These are phyloP conservation scores for Penicillium macrosclerotiorum DNA, from an alignment of 495 filamentous ascomycete species.

Conservation along the genomic window DNA sequence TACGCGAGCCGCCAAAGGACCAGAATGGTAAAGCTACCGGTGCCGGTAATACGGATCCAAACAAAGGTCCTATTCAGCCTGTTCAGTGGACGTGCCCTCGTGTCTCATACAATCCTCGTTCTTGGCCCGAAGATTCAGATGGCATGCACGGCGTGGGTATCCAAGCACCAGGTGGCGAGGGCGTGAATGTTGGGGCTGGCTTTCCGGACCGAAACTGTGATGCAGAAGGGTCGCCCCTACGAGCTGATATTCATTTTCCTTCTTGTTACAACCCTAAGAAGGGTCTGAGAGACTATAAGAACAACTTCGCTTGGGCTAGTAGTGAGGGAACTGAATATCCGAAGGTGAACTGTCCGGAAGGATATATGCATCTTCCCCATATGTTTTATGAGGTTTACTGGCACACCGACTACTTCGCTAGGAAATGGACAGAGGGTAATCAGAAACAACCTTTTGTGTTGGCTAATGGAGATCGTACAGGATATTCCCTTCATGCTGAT, in stretches of 20 bases:
- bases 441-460: constrained; percentile 50
- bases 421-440: constrained; percentile 33
- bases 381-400: constrained; percentile 72
- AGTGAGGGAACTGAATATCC: constrained; percentile 6
- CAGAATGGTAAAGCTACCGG: no score
- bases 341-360: constrained; percentile 13
- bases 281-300: constrained; percentile 13
- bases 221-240: constrained; percentile 37
- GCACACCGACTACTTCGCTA: constrained; percentile 53
- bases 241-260: constrained; percentile 57
- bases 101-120: constrained; percentile 9
- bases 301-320: constrained; percentile 12
- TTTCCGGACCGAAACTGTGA: constrained; percentile 61
- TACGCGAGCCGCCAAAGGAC: constrained; percentile 9
- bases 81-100: constrained; percentile 19
- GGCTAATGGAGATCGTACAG: constrained; percentile 26
- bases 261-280: constrained; percentile 36
- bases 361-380: constrained; percentile 49
- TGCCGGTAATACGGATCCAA: constrained; percentile 6
- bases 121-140: constrained; percentile 9
- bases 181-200: constrained; percentile 24
- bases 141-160: constrained; percentile 15
- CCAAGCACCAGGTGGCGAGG: constrained; percentile 12
- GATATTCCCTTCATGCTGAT: constrained; percentile 26
- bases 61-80: constrained; percentile 10